Conservation (phyloP, 495 filamentous ascomycete genomes). For the Pseudoneurospora amorphoporcata region DNA sequence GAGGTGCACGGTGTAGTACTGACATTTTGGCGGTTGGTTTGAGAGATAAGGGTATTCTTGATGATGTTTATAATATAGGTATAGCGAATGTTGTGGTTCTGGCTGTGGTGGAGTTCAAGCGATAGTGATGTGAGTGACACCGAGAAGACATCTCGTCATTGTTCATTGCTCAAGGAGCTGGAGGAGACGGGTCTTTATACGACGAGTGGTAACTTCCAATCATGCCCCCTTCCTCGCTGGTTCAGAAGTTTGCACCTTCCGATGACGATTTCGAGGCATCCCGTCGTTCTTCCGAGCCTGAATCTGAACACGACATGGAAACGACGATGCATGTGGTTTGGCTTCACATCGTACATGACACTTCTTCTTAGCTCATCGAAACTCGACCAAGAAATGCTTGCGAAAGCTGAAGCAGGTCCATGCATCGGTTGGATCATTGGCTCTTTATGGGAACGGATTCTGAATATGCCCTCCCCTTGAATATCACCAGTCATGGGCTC, state of each 20-base stretch:
- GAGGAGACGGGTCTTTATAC: background rate
- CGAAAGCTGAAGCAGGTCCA: background rate
- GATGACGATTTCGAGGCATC: background rate
- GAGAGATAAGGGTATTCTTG: background rate
- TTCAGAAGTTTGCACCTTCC: background rate
- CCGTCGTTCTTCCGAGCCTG: background rate
- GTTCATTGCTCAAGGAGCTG: background rate
- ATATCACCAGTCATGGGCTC: background rate
- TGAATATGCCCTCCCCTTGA: background rate
- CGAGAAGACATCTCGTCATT: background rate
- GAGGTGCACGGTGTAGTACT: background rate
- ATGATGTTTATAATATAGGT: background rate
- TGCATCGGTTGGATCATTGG: background rate
- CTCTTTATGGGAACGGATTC: background rate
- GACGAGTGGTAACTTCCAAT: background rate
- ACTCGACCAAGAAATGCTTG: background rate
- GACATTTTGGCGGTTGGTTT: background rate
- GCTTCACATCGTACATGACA: background rate
- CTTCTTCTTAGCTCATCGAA: background rate
- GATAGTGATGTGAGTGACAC: background rate
- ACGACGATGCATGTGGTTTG: background rate
- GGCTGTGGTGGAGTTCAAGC: background rate
- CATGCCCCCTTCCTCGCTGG: background rate
- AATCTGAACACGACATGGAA: background rate
- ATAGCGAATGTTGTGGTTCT: background rate